Base-by-base conservation (phyloP, 192 early-diverging fungal species). In the Mortierella antarctica region DNA sequence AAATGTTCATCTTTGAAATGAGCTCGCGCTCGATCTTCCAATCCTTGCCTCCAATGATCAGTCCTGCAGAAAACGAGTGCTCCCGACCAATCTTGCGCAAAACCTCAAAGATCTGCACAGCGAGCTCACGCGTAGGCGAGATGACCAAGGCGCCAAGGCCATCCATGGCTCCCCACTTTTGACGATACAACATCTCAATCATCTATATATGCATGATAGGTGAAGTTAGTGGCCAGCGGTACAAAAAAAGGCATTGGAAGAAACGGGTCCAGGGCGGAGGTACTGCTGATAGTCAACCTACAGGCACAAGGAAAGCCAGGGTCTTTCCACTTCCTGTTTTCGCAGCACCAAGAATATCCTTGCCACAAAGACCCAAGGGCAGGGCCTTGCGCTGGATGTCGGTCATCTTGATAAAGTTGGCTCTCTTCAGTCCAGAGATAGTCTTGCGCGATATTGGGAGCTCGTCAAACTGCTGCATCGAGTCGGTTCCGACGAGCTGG, bases 31-130 rank as follows among this genome's bases (percentile, higher is more conserved):
- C 94, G 39, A 91, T 88, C 50, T 91, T 86, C 41, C 97, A 91
- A 65, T 96, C 91, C 83, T 99, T 98, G 58, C 91, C 97, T 70
- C 92, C 98, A 84, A 98, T 99, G 39, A 99, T 86, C 72, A 98
- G 86, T 13, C 97, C 97, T 31, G 97, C 97, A n/a, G 96, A 97
- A 76, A 95, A 89, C 15, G 85, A 82, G 75, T 95, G 94, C 20
- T 87, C 73, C 23, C 83, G 73, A 17, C 94, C 94, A 57, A 95
- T 87, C 62, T 90, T 92, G 55, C 88, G 86, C 61, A 95, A 83
- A 2, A 94, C 93, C 62, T 93, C 93, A 74, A 99, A 99, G 40
- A 98, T 98, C 86, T 99, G 97, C 46, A 98, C 87, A 2, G 94
- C 93, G 65, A 95, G 82, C 62, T 95, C 94, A 42, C 94, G 90